Conservation (phyloP, 1,284 basidiomycete species). For the Moesziomyces sp. region DNA sequence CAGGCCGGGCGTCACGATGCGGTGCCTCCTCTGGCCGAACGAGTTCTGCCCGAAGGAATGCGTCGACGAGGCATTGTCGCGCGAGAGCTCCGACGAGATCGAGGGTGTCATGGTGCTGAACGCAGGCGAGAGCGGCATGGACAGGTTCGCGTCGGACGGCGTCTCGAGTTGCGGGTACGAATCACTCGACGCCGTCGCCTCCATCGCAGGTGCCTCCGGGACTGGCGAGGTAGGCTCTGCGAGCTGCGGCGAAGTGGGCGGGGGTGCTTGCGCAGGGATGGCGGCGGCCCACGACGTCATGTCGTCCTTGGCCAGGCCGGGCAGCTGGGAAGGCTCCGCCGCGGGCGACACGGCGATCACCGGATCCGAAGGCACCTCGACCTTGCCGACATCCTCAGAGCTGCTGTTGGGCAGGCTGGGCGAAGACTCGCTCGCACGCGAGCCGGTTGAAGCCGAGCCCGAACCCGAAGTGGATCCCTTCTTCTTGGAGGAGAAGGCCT, state of each 20-base stretch:
- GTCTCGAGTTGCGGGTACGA: constrained; percentile 9
- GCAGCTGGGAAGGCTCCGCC: neutral
- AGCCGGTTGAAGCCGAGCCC: constrained; percentile 1
- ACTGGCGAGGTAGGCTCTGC: constrained; percentile 3
- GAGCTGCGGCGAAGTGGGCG: constrained; percentile 9
- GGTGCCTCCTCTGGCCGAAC: constrained; percentile 16
- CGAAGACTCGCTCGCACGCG: constrained; percentile 14
- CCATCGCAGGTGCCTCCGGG: constrained; percentile 12
- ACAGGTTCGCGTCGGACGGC: constrained; percentile 4
- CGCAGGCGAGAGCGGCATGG: constrained; percentile 9
- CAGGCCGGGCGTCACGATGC: constrained; percentile 30
- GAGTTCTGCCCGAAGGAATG: constrained; percentile 18
- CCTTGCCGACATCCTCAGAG: constrained; percentile 26
- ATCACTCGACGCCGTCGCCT: constrained; percentile 13
- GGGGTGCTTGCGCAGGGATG: constrained; percentile 18
- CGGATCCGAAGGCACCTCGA: constrained; percentile 6
- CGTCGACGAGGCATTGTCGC: constrained; percentile 12
- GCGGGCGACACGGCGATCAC: neutral
- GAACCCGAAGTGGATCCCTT: constrained; percentile 19
- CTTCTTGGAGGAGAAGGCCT: constrained; percentile 36
- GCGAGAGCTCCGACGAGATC: constrained; percentile 12
- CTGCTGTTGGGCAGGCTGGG: constrained; percentile 30
- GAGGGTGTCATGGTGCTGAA: constrained; percentile 16
- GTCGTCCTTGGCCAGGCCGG: constrained; percentile 14
- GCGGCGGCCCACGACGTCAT: constrained; percentile 29